Evolutionary conservation across 2,329 filamentous ascomycete genomes (phyloP), one percentile per base, ranked within the genome.

Genomic region (Blastomyces parvus): DNA sequence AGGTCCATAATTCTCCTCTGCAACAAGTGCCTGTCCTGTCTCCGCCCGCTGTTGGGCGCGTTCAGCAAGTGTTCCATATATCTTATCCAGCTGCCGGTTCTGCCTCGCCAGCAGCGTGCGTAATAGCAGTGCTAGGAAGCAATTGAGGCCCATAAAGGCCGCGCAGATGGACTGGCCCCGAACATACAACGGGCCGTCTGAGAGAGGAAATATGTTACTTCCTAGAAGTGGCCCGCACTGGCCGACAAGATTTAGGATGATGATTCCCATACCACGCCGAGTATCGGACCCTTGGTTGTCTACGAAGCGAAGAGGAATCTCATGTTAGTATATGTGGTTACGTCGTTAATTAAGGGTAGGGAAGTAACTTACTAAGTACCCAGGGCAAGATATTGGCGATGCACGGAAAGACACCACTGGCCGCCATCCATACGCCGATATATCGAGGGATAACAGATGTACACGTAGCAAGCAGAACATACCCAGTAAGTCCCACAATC

Each of bases 341-440:
- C 27, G 9, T 22, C 9, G 2, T 40, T 19, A 52, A 25, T 25
- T 38, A 33, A 33, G 11, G 50, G 59, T 11, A 56, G 36, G 19
- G 17, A 52, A 36, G 25, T 36, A n/a, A 71, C 74, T 65, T 71
- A 77, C 77, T 82, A 1, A 87, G 73, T 1, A 88, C 86, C 73
- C 88, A 88, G 0, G 88, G 87, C 44, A 91, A 82, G 9, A 88
- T 86, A 66, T 89, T 88, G 3, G 85, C 84, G 42, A 90, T 85
- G 68, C 82, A 83, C 0, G 87, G 84, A 56, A 90, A 87, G 30
- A 90, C 82, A 13, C 86, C 85, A 1, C 79, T 80, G 0, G 85
- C 82, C 5, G 84, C 84, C 17, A 83, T 69, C 70, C 82, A 83
- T 1, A 82, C 78, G 3, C 79, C 81, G 52, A 79, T 75, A 68